Percentiles rank a stretch among this genome's conserved stretches.
These are phyloP conservation scores for Fragaria iinumae DNA, from an alignment of 306 rosid genomes.

Conservation along the genomic window DNA sequence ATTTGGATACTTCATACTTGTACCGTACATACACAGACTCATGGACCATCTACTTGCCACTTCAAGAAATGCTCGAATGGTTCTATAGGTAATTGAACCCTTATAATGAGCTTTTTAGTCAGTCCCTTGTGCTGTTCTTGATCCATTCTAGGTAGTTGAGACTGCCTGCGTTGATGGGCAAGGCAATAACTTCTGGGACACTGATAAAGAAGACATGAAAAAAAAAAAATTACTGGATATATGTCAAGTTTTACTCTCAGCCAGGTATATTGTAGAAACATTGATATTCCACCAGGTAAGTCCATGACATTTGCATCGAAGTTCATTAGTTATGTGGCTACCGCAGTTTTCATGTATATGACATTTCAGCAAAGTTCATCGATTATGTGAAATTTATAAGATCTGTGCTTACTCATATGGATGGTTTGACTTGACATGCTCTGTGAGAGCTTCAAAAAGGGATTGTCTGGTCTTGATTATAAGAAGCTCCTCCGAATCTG, in stretches of 20 bases:
- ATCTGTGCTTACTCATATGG: constrained; percentile 70
- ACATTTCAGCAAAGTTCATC: constrained; percentile 1
- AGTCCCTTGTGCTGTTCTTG: constrained; percentile 85
- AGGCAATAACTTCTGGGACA: constrained; percentile 90
- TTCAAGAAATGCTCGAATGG: background rate
- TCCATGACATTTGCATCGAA: background rate
- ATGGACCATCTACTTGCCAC: background rate
- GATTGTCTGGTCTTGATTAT: constrained; percentile 89
- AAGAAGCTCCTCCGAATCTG: constrained; percentile 84
- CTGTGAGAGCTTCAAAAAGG: constrained; percentile 75
- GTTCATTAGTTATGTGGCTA: background rate
- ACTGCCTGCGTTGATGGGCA: constrained; percentile 84
- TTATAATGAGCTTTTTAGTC: constrained; percentile 23
- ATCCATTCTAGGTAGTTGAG: constrained; percentile 77
- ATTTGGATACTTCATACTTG: background rate
- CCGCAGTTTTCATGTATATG: background rate
- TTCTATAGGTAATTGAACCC: background rate
- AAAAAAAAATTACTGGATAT: constrained; percentile 3
- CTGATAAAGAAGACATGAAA: constrained; percentile 42
- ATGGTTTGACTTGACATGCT: constrained; percentile 80
- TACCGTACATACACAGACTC: background rate
- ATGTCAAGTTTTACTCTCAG: background rate
- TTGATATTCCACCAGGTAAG: background rate
- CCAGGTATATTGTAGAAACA: background rate
- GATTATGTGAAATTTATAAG: constrained; percentile 8